Evolutionary conservation across 2,329 filamentous ascomycete species (phyloP), one percentile per base, ranked within the genome.

Genomic region (Talaromyces funiculosus): DNA sequence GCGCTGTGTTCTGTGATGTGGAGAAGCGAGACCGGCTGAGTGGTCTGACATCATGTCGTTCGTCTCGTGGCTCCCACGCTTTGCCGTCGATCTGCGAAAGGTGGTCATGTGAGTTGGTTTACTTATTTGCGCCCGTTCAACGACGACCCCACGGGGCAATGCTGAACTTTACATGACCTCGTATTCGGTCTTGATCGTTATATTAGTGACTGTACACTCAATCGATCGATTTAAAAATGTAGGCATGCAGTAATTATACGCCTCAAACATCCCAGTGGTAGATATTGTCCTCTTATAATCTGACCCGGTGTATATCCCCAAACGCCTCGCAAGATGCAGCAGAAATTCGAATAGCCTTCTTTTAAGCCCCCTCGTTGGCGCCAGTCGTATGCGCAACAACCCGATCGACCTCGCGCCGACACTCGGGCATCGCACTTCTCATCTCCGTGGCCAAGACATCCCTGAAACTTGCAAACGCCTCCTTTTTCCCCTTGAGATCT

Each of bases 391-490:
- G 75, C 63, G 75, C 72, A 49, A 85, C 72, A 10, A 84, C 77
- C 56, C 75, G 75, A 63, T 77, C 76, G 5, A 86, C 80, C 64
- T 86, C 82, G 33, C 74, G 75, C 56, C 73, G 74, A 66, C 84
- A 78, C 53, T 84, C 84, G 2, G 84, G 84, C 68, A 86, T 83
- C 5, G 78, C 83, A 59, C 78, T 78, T 60, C 79, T 79, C 71
- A 87, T 82, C 70, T 85, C 82, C 65, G 78, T 72, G 3, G 82
- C 84, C 63, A 87, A 72, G 42, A 85, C 79, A 69, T 86, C 82
- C 61, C 82, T 78, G 63, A 87, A 84, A 47, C 77, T 72, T 10
- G 78, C 79, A 71, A 85, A 86, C 1, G 84, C 85, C 66, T 85
- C 80, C 60, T 77, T 78, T 66, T 84, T 84, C 33, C 85, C 85